These are phyloP conservation scores for Blepharisma stoltei DNA, from an alignment of 73 alveolate species.

Conservation along the genomic window DNA sequence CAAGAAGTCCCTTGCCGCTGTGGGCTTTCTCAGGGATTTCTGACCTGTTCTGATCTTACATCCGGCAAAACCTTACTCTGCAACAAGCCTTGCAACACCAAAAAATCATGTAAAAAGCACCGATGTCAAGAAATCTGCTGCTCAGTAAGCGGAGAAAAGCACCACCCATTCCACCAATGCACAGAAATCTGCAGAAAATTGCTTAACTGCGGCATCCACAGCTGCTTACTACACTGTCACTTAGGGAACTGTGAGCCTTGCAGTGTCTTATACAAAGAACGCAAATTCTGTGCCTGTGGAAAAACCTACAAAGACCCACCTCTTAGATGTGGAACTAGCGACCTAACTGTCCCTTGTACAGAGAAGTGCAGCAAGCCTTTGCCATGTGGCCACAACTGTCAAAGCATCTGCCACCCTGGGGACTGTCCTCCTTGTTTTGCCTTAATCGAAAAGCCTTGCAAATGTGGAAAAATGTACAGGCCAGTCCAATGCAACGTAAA, in stretches of 20 bases:
- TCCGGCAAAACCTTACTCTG: neutral
- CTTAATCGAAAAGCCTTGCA: slow-evolving; percentile 48
- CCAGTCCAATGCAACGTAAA: slow-evolving; percentile 29
- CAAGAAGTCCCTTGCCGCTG: slow-evolving; percentile 22
- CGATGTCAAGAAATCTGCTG: slow-evolving; percentile 61
- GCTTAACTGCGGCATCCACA: slow-evolving; percentile 82
- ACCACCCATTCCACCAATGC: slow-evolving; percentile 81
- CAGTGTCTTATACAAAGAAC: slow-evolving; percentile 65
- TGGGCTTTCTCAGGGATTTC: neutral
- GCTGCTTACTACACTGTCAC: slow-evolving; percentile 84
- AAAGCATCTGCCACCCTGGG: slow-evolving; percentile 50
- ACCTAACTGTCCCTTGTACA: slow-evolving; percentile 48
- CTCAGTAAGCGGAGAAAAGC: slow-evolving; percentile 56
- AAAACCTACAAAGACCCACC: slow-evolving; percentile 77
- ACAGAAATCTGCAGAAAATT: slow-evolving; percentile 71
- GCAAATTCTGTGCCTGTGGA: slow-evolving; percentile 84
- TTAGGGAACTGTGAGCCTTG: slow-evolving; percentile 89
- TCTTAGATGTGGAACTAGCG: slow-evolving; percentile 69
- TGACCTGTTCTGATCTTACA: neutral
- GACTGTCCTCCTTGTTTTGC: slow-evolving; percentile 62
- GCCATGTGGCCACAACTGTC: slow-evolving; percentile 67
- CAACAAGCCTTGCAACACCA: neutral
- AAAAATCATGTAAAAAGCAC: slow-evolving; percentile 28
- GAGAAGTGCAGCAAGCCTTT: slow-evolving; percentile 34
- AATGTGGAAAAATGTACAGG: slow-evolving; percentile 50